phyloP scores from a whole-genome alignment of 257 asterid species.

The Nicotiana tomentosiformis region DNA sequence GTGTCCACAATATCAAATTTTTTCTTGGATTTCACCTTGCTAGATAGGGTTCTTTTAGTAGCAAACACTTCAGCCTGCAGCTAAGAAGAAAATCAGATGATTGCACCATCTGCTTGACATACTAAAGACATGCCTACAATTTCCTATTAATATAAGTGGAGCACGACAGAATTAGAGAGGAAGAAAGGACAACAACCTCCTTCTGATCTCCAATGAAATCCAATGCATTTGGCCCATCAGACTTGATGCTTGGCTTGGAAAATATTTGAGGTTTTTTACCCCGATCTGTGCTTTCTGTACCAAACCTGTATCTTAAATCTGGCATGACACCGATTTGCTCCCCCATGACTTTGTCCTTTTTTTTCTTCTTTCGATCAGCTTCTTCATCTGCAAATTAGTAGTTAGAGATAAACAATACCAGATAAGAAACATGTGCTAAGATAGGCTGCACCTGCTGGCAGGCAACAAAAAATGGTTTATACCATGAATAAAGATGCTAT shows the following conservation, averaged over 20 bases:
- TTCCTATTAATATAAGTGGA: not conserved
- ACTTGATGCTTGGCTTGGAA: constrained; percentile 43
- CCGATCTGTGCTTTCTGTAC: constrained; percentile 49
- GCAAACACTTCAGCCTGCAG: constrained; percentile 59
- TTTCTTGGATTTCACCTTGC: constrained; percentile 74
- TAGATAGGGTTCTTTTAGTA: constrained; percentile 44
- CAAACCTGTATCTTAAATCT: constrained; percentile 38
- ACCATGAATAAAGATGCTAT: not conserved
- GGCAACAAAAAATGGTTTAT: not conserved
- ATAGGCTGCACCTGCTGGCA: not conserved
- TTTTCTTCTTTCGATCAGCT: constrained; percentile 76
- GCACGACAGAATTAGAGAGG: not conserved
- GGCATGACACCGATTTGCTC: constrained; percentile 43
- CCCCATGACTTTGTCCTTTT: constrained; percentile 46
- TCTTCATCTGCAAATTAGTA: constrained; percentile 59
- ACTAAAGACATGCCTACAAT: not conserved
- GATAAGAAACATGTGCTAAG: not conserved
- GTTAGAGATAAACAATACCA: not conserved
- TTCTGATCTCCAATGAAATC: constrained; percentile 38
- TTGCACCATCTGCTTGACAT: constrained; percentile 1
- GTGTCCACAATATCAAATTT: constrained; percentile 51
- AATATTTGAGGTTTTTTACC: constrained; percentile 39
- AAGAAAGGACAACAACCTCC: constrained; percentile 40
- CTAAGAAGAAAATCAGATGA: constrained; percentile 13
- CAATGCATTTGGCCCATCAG: constrained; percentile 36